A percentile compares a stretch with the other conserved stretches of the same genome.
Evolutionary conservation across 495 filamentous ascomycete species (phyloP).

Genomic region (Pseudotulostoma volvatum): DNA sequence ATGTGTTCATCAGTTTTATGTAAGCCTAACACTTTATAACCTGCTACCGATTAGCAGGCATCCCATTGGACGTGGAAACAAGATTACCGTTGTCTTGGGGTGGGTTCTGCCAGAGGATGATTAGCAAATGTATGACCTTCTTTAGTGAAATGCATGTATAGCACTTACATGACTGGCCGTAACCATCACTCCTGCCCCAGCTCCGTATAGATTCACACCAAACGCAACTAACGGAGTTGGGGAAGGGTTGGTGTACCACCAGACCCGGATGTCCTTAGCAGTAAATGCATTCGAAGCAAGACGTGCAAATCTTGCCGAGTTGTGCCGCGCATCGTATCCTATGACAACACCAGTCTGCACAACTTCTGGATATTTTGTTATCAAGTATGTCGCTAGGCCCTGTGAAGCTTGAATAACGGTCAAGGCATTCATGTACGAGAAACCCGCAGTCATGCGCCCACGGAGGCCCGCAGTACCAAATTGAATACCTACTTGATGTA

Average conservation of each 20-base stretch:
- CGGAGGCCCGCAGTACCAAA: slow-evolving; percentile 59
- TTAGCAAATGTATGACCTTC: slow-evolving; percentile 7
- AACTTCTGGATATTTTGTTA: slow-evolving; percentile 20
- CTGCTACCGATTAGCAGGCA: slow-evolving; percentile 12
- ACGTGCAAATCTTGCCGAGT: slow-evolving; percentile 46
- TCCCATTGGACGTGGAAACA: not conserved
- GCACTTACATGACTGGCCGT: slow-evolving; percentile 45
- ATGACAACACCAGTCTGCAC: slow-evolving; percentile 40
- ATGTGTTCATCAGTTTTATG: too few species aligned
- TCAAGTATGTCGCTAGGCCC: slow-evolving; percentile 48
- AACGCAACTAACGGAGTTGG: slow-evolving; percentile 59
- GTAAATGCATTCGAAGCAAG: slow-evolving; percentile 50
- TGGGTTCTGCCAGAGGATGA: slow-evolving; percentile 35
- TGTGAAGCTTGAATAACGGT: slow-evolving; percentile 61
- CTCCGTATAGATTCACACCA: slow-evolving; percentile 36
- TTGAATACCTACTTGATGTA: slow-evolving; percentile 32
- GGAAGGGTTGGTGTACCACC: slow-evolving; percentile 38
- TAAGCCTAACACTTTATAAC: slow-evolving; percentile 54
- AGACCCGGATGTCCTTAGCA: slow-evolving; percentile 42
- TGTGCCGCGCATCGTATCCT: slow-evolving; percentile 52
- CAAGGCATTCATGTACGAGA: slow-evolving; percentile 50
- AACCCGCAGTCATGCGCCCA: slow-evolving; percentile 54
- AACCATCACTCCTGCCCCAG: slow-evolving; percentile 55
- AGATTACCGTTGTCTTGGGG: slow-evolving; percentile 44
- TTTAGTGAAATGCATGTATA: not conserved